Evolutionary conservation across 1,284 basidiomycete genomes (phyloP).

Genomic region (Fomitopsis schrenkii): DNA sequence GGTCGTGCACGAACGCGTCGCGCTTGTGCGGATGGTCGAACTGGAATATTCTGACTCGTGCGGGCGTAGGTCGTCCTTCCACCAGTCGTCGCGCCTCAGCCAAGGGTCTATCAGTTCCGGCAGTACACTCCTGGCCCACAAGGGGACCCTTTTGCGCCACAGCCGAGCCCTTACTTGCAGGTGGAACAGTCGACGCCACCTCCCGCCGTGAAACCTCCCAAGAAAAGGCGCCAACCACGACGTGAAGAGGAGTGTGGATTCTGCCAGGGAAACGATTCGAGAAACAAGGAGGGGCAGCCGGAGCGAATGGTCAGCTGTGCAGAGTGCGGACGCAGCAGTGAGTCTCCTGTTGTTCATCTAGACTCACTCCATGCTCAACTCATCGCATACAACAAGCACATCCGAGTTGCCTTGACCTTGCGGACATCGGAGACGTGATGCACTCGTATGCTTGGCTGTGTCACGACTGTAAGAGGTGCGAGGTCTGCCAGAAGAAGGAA

Average conservation of each 20-base stretch:
- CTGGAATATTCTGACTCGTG: background rate
- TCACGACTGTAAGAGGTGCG: conserved; percentile 91
- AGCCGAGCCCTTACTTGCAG: conserved; percentile 48
- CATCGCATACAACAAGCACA: conserved; percentile 49
- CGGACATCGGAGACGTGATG: conserved; percentile 48
- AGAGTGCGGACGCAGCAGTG: conserved; percentile 64
- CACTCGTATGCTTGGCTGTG: conserved; percentile 85
- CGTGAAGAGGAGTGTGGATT: conserved; percentile 64
- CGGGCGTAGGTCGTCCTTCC: conserved; percentile 3
- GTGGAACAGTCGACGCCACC: conserved; percentile 34
- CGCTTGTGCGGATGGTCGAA: conserved; percentile 17
- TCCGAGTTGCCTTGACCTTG: conserved; percentile 69
- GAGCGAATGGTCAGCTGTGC: conserved; percentile 70
- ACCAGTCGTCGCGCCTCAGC: conserved; percentile 8
- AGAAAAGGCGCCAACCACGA: conserved; percentile 48
- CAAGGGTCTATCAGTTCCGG: conserved; percentile 16
- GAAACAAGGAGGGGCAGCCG: conserved; percentile 49
- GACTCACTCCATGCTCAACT: background rate
- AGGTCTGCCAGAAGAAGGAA: conserved; percentile 82
- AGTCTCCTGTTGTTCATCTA: conserved; percentile 15
- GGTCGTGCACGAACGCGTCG: conserved; percentile 30
- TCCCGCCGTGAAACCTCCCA: conserved; percentile 25
- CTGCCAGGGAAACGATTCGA: conserved; percentile 57
- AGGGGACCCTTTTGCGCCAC: conserved; percentile 76
- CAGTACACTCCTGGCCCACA: conserved; percentile 69